Evolutionary conservation across 805 yeast species (phyloP).

Genomic region (Lipomyces orientalis): DNA sequence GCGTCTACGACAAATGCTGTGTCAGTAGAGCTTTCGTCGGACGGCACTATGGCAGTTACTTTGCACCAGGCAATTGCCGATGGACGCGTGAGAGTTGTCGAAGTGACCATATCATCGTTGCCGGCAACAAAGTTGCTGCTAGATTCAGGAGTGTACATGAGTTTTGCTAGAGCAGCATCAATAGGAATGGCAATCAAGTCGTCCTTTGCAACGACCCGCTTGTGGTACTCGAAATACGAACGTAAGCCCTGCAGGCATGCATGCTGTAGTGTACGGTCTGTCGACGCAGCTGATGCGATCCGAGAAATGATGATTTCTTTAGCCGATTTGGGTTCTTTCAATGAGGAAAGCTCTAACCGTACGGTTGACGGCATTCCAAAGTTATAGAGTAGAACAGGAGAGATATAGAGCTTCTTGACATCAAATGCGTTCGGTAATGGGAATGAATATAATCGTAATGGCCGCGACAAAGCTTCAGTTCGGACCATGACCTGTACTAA

Average conservation of each 20-base stretch:
- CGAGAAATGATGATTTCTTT: constrained; percentile 68
- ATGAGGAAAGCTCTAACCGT: constrained; percentile 26
- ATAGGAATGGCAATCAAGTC: constrained; percentile 80
- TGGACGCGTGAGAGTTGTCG: constrained; percentile 62
- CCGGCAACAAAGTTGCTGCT: constrained; percentile 33
- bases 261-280: constrained; percentile 66
- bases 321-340: constrained; percentile 54
- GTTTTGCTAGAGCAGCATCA: constrained; percentile 68
- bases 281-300: constrained; percentile 69
- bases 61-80: constrained; percentile 87
- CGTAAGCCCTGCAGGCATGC: constrained; percentile 66
- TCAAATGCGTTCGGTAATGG: constrained; percentile 64
- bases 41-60: constrained; percentile 55
- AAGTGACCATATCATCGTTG: constrained; percentile 10
- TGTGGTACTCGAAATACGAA: constrained; percentile 60
- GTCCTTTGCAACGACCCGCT: constrained; percentile 64
- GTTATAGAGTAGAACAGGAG: constrained; percentile 66
- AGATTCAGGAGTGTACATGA: constrained; percentile 47
- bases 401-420: constrained; percentile 54
- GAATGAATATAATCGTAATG: constrained; percentile 60
- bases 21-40: constrained; percentile 25
- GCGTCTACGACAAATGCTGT: constrained; percentile 64
- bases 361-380: constrained; percentile 49
- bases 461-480: constrained; percentile 36
- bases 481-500: constrained; percentile 14